These are phyloP conservation scores for Tetragonia tetragonoides DNA, from an alignment of 148 eudicot species.

Conservation along the genomic window DNA sequence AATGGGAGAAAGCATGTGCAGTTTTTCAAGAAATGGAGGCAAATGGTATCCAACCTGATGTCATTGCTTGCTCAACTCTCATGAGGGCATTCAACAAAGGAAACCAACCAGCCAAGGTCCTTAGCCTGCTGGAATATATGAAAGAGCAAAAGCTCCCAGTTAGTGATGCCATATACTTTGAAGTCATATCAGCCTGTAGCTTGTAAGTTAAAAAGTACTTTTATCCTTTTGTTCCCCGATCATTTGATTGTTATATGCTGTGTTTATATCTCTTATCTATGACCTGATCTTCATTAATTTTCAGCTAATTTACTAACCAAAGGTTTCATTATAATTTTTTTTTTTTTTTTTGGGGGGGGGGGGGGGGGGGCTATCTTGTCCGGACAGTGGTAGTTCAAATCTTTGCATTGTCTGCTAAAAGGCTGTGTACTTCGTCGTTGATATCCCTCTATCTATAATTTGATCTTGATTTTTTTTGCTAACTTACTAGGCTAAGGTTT, in stretches of 20 bases:
- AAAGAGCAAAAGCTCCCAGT: slow-evolving; percentile 58
- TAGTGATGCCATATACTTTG: slow-evolving; percentile 66
- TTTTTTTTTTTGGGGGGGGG: too few relatives aligned
- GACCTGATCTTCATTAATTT: too few relatives aligned
- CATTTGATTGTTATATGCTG: background rate
- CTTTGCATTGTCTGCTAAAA: too few relatives aligned
- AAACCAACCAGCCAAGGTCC: slow-evolving; percentile 70
- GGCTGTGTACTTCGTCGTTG: too few relatives aligned
- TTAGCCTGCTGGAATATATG: slow-evolving; percentile 56
- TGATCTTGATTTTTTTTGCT: too few relatives aligned
- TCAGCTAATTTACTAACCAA: too few relatives aligned
- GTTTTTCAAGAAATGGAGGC: slow-evolving; percentile 79
- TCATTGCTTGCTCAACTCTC: slow-evolving; percentile 78
- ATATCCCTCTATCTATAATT: too few relatives aligned
- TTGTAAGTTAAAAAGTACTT: slow-evolving; percentile 50
- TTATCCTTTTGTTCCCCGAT: background rate
- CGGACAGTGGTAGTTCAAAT: too few relatives aligned
- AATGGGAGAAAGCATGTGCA: slow-evolving; percentile 65
- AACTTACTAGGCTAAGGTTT: too few relatives aligned
- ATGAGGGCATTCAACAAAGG: slow-evolving; percentile 86
- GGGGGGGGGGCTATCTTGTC: too few relatives aligned
- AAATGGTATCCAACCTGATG: slow-evolving; percentile 63
- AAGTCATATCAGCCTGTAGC: slow-evolving; percentile 85
- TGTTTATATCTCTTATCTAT: too few relatives aligned
- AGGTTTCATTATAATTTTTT: too few relatives aligned